Evolutionary conservation across 2,329 filamentous ascomycete species (phyloP), one percentile per base, ranked within the genome.

Genomic region (Annulohypoxylon truncatum): DNA sequence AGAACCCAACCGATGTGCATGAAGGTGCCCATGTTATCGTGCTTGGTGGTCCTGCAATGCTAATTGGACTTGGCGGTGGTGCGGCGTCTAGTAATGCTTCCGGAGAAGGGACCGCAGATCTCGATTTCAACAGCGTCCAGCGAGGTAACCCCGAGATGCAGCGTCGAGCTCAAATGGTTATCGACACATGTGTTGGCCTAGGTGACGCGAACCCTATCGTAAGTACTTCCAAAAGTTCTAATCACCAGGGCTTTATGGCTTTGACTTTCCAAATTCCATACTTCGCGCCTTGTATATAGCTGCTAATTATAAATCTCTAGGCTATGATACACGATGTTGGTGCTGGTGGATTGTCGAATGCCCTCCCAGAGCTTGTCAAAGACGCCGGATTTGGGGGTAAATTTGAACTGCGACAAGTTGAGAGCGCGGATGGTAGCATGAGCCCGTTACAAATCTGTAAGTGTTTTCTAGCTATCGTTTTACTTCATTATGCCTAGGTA

Each of bases 241-340:
- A 3, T 28, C 24, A 3, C 2, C 22, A 6, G 9, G 12, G 4
- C n/a, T 29, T 26, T 15, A 13, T 29, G 9, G 40, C 12, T 28
- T 4, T 10, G 24, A 9, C 12, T 44, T 29, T 18, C 42, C 15
- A 9, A 13, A 18, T n/a, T 10, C 4, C 15, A 26, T 22, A n/a
- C n/a, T 26, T 29, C 2, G 18, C 42, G 31, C 10, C 4, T 3
- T 38, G 26, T 13, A 12, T 3, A 2, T 57, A 18, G 24, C 44
- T 38, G 20, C 47, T 58, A 44, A 66, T 15, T 53, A 44, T 12
- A 18, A 20, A 20, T 6, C n/a, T 9, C 22, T 20, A 70, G 64
- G 91, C 93, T 60, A 95, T 98, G 82, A 98, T 99, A 69, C 96
- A 99, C 78, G 96, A 99, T 76, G 96, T 99, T 47, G 96, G 96